These are phyloP conservation scores for Juglanconis oblonga DNA, from an alignment of 2,329 filamentous ascomycete genomes.

Conservation along the genomic window DNA sequence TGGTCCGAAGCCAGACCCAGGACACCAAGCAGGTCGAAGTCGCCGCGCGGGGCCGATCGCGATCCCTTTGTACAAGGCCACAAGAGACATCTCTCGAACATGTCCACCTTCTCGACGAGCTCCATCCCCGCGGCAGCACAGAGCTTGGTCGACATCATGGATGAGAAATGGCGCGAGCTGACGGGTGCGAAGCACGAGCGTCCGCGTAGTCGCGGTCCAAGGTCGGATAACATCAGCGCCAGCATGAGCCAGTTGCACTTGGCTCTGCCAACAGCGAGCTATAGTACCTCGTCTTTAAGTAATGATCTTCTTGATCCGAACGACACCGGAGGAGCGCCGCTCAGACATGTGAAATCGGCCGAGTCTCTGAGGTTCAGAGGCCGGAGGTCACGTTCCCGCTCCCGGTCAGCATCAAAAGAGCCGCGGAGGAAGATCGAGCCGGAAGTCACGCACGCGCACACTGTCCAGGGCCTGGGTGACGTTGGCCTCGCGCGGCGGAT, in stretches of 20 bases:
- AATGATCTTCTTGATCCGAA: conserved; percentile 16
- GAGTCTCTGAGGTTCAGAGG: conserved; percentile 12
- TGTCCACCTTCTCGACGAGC: conserved; percentile 28
- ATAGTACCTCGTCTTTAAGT: conserved; percentile 20
- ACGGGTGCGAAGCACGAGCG: conserved; percentile 24
- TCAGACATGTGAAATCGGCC: conserved; percentile 10
- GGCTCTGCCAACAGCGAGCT: conserved; percentile 17
- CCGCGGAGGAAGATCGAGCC: conserved; percentile 54
- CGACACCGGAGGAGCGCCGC: conserved; percentile 4
- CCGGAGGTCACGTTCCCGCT: conserved; percentile 10
- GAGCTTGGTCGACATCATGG: conserved; percentile 35
- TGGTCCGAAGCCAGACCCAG: conserved; percentile 29
- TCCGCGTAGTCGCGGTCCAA: conserved; percentile 38
- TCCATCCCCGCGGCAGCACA: conserved; percentile 42
- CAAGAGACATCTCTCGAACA: conserved; percentile 44
- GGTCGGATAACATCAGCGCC: conserved; percentile 36
- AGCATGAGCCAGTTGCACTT: conserved; percentile 33
- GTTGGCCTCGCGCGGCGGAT: conserved; percentile 85
- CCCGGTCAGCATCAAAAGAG: conserved; percentile 19
- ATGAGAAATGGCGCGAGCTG: conserved; percentile 29
- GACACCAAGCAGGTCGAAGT: conserved; percentile 32
- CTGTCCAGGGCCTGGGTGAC: conserved; percentile 28
- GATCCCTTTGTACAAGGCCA: conserved; percentile 34
- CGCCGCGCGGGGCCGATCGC: conserved; percentile 22
- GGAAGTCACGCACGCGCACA: conserved; percentile 68